A percentile compares a stretch with the other conserved stretches of the same genome.
These are phyloP conservation scores for Exophiala xenobiotica DNA, from an alignment of 2,329 filamentous ascomycete species.

Conservation along the genomic window DNA sequence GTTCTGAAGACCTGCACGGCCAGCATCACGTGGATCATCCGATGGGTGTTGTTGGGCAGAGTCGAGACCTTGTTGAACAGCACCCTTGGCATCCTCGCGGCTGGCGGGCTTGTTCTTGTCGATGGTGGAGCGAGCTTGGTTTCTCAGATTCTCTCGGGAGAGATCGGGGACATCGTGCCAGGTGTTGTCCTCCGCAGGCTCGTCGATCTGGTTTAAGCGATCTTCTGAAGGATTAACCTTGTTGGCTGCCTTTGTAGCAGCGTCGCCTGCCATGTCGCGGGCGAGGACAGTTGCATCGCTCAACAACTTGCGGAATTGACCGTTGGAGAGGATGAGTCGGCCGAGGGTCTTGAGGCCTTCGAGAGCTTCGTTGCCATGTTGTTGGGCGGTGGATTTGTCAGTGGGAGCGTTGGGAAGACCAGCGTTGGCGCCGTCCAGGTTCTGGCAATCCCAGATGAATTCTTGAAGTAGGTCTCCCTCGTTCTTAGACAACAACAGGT, in stretches of 20 bases:
- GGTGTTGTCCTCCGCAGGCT: slow-evolving; percentile 82
- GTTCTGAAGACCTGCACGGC: slow-evolving; percentile 34
- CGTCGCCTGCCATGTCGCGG: slow-evolving; percentile 89
- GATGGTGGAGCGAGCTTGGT: slow-evolving; percentile 62
- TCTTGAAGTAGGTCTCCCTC: slow-evolving; percentile 91
- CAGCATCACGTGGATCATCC: slow-evolving; percentile 34
- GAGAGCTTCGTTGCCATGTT: slow-evolving; percentile 79
- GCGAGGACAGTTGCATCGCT: slow-evolving; percentile 77
- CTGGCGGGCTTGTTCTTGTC: slow-evolving; percentile 57
- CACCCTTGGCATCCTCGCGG: slow-evolving; percentile 61
- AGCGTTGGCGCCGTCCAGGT: slow-evolving; percentile 62
- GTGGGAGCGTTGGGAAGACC: slow-evolving; percentile 65
- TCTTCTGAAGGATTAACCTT: slow-evolving; percentile 77
- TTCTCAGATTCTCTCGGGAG: slow-evolving; percentile 66
- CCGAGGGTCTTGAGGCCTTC: slow-evolving; percentile 86
- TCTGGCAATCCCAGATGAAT: slow-evolving; percentile 91
- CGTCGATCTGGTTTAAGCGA: slow-evolving; percentile 71
- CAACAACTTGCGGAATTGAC: slow-evolving; percentile 89
- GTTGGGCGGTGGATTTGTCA: slow-evolving; percentile 72
- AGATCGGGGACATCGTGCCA: slow-evolving; percentile 88
- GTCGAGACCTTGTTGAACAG: slow-evolving; percentile 57
- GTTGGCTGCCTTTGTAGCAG: slow-evolving; percentile 73
- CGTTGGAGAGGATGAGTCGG: slow-evolving; percentile 87
- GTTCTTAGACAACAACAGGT: slow-evolving; percentile 87
- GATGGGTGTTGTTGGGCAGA: slow-evolving; percentile 49